These are phyloP conservation scores for Russula sp. DNA, from an alignment of 768 basidiomycete genomes.

Conservation along the genomic window DNA sequence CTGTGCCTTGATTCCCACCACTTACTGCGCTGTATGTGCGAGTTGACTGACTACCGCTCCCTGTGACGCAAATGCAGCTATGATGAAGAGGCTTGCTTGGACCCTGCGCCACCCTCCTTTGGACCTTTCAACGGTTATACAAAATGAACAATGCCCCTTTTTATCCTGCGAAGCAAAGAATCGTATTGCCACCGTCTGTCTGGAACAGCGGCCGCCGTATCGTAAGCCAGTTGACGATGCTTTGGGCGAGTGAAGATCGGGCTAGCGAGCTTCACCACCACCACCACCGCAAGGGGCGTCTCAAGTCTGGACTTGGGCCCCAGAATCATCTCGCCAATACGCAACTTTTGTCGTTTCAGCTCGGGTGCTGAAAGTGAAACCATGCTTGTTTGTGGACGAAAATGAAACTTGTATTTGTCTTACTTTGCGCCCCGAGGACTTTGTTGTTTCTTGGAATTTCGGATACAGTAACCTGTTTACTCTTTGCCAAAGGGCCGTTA, in stretches of 20 bases:
- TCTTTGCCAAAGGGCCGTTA: background rate
- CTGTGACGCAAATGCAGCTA: background rate
- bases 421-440: background rate
- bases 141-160: background rate
- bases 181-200: background rate
- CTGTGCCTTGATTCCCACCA: slow-evolving; percentile 13
- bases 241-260: background rate
- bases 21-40: background rate
- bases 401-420: background rate
- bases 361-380: background rate
- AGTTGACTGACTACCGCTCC: background rate
- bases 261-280: background rate
- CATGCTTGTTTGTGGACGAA: background rate
- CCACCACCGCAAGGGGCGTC: background rate
- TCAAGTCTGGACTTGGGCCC: background rate
- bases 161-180: background rate
- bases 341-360: background rate
- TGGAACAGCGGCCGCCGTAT: background rate
- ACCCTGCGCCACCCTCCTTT: background rate
- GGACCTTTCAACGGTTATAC: slow-evolving; percentile 10
- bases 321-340: background rate
- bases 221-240: background rate
- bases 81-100: background rate
- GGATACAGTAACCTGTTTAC: background rate
- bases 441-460: background rate